phyloP scores from a whole-genome alignment of 306 rosid genomes.

The Sicyos edulis region DNA sequence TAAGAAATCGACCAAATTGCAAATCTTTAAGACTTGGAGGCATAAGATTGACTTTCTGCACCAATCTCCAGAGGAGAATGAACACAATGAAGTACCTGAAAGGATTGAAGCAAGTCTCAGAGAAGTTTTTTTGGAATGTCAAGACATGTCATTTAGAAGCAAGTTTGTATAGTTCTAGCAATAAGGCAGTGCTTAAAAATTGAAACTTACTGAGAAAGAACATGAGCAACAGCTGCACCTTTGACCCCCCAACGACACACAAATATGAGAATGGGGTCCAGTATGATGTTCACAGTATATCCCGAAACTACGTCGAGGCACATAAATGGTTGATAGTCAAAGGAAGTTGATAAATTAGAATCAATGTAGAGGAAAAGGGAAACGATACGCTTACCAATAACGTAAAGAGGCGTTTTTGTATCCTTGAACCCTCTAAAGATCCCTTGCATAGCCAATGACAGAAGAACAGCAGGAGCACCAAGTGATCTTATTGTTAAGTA shows the following conservation, averaged over 20 bases:
- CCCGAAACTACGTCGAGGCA: constrained; percentile 45
- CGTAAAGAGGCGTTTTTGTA: constrained; percentile 88
- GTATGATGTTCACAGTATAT: constrained; percentile 50
- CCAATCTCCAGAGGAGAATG: constrained; percentile 47
- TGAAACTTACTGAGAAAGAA: constrained; percentile 77
- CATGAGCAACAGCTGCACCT: constrained; percentile 96
- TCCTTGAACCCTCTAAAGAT: constrained; percentile 94
- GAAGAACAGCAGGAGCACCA: constrained; percentile 99
- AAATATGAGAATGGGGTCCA: constrained; percentile 84
- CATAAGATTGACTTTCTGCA: constrained; percentile 50
- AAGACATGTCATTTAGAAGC: neutral
- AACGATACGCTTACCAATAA: constrained; percentile 45
- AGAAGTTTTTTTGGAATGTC: constrained; percentile 10
- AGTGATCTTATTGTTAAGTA: constrained; percentile 74
- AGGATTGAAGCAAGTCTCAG: constrained; percentile 12
- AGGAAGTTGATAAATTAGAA: neutral
- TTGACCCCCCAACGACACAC: constrained; percentile 59
- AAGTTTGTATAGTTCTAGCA: neutral
- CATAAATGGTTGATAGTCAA: constrained; percentile 7
- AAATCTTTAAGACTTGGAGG: constrained; percentile 74
- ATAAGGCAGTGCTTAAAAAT: neutral
- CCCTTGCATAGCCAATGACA: constrained; percentile 97
- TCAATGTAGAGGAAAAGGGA: neutral
- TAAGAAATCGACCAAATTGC: constrained; percentile 76
- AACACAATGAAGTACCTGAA: constrained; percentile 72